Conservation (phyloP, 2,329 filamentous ascomycete species). For the Trichophyton equinum region DNA sequence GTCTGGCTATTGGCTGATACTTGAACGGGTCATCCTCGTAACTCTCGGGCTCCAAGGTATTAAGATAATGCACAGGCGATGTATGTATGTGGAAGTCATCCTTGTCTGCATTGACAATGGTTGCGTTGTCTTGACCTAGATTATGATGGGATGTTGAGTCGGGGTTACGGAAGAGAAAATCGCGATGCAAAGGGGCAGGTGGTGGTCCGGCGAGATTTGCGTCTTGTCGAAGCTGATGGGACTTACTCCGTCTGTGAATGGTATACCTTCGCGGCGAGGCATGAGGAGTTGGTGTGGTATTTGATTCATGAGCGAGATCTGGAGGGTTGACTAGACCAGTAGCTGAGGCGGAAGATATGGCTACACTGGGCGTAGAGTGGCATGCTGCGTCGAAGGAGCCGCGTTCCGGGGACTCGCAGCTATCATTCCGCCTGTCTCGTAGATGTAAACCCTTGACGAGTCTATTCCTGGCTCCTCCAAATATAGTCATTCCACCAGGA, state of each 20-base stretch:
- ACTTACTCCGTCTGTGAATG: constrained; percentile 27
- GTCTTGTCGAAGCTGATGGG: constrained; percentile 20
- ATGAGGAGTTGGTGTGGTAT: constrained; percentile 7
- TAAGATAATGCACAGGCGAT: not conserved
- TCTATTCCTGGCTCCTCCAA: constrained; percentile 30
- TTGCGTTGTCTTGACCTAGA: constrained; percentile 11
- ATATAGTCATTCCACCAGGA: constrained; percentile 25
- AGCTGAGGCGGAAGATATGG: constrained; percentile 33
- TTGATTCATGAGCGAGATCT: constrained; percentile 19
- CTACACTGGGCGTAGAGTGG: constrained; percentile 32
- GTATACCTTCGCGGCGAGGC: constrained; percentile 8
- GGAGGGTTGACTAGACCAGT: constrained; percentile 31
- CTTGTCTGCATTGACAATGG: constrained; percentile 2
- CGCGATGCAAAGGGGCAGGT: constrained; percentile 25
- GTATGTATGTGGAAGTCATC: constrained; percentile 9
- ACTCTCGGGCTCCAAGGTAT: not conserved
- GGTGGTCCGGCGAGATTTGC: constrained; percentile 15
- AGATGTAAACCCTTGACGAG: constrained; percentile 24
- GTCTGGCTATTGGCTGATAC: not conserved
- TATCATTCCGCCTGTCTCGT: constrained; percentile 27
- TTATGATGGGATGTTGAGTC: constrained; percentile 14
- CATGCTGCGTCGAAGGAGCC: constrained; percentile 25
- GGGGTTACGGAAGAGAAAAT: constrained; percentile 24
- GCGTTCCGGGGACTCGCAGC: constrained; percentile 25
- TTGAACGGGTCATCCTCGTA: not conserved